phyloP scores from a whole-genome alignment of 1,139 yeast species.

The Williopsis jadinii region DNA sequence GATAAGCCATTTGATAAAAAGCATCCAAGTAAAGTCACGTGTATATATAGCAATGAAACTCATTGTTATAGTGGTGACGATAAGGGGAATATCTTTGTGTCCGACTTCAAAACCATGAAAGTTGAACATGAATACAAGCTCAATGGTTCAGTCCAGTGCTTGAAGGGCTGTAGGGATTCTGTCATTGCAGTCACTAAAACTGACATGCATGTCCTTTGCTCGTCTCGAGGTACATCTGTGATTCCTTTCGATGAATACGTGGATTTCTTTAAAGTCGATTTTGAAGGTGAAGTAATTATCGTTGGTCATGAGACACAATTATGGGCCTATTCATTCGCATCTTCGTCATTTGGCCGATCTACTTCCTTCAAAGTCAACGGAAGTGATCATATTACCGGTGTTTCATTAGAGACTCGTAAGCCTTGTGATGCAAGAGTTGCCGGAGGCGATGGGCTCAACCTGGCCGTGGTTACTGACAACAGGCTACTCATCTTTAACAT shows the following conservation, averaged over 20 bases:
- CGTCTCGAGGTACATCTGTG: slow-evolving; percentile 7
- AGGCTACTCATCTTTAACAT: slow-evolving; percentile 33
- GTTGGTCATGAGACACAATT: slow-evolving; percentile 22
- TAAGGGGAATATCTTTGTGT: slow-evolving; percentile 32
- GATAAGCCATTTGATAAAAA: slow-evolving; percentile 26
- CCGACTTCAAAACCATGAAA: slow-evolving; percentile 22
- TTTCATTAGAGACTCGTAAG: slow-evolving; percentile 25
- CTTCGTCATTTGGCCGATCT: slow-evolving; percentile 21
- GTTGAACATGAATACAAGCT: slow-evolving; percentile 18
- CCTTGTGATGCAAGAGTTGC: slow-evolving; percentile 30
- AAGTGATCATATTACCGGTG: slow-evolving; percentile 34
- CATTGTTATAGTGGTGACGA: slow-evolving; percentile 37
- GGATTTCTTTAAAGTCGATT: slow-evolving; percentile 39
- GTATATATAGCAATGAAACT: slow-evolving; percentile 26
- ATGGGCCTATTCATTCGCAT: slow-evolving; percentile 23
- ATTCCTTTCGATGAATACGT: slow-evolving; percentile 2
- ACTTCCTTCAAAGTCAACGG: slow-evolving; percentile 20
- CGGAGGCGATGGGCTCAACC: slow-evolving; percentile 49
- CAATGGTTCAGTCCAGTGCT: slow-evolving; percentile 18
- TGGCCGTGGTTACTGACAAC: slow-evolving; percentile 35
- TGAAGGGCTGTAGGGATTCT: slow-evolving; percentile 21
- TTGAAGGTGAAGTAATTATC: slow-evolving; percentile 36
- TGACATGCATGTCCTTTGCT: slow-evolving; percentile 13
- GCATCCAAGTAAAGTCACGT: slow-evolving; percentile 30
- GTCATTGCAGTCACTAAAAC: slow-evolving; percentile 23